These are phyloP conservation scores for Marchantia polymorpha DNA, from an alignment of 225 moss, liverwort and hornwort species.

Conservation along the genomic window DNA sequence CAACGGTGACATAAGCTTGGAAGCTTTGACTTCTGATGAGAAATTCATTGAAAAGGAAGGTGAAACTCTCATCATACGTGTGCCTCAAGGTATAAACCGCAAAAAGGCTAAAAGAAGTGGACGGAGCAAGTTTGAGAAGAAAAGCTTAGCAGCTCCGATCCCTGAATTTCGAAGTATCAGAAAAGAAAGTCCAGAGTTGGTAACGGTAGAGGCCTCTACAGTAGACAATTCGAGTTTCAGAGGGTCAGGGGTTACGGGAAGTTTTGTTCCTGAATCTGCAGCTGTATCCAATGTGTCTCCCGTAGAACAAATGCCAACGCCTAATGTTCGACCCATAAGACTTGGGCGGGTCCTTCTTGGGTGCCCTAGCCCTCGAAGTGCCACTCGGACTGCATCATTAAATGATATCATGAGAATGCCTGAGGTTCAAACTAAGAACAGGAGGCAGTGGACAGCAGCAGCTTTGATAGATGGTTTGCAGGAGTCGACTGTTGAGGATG, in stretches of 20 bases:
- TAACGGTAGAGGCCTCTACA: constrained; percentile 13
- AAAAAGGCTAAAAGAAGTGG: constrained; percentile 73
- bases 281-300: constrained; percentile 14
- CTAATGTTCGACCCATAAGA: constrained; percentile 44
- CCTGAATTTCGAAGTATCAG: constrained; percentile 20
- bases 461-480: constrained; percentile 12
- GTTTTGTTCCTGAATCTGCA: constrained; percentile 30
- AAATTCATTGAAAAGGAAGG: constrained; percentile 35
- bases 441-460: constrained; percentile 33
- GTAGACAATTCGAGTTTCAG: constrained; percentile 32
- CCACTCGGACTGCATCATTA: constrained; percentile 71
- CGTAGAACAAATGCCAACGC: constrained; percentile 26
- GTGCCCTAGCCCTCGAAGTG: constrained; percentile 64
- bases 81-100: constrained; percentile 64
- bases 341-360: constrained; percentile 55
- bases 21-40: constrained; percentile 34
- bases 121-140: constrained; percentile 47
- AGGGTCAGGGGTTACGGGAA: constrained; percentile 27
- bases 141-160: not conserved
- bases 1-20: constrained; percentile 19
- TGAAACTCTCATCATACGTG: constrained; percentile 54
- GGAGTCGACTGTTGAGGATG: not conserved
- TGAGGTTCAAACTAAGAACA: constrained; percentile 1
- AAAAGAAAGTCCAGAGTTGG: constrained; percentile 29
- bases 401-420: constrained; percentile 74